Conservation (phyloP, 1,139 yeast genomes). For the Debaryomyces singareniensis region DNA sequence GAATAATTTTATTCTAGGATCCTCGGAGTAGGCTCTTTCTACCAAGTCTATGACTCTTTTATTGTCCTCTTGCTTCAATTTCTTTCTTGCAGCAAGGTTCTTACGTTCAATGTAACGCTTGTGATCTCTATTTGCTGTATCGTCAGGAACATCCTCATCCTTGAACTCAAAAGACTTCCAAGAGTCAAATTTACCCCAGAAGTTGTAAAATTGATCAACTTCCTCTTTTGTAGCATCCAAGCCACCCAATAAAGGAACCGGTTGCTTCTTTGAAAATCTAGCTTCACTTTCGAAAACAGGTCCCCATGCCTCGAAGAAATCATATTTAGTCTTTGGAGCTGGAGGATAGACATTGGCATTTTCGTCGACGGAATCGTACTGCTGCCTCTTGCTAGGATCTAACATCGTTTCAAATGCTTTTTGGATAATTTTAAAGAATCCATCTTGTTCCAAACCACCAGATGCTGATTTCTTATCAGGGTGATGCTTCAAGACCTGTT, state of each 20-base stretch:
- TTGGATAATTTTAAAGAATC: slow-evolving; percentile 97
- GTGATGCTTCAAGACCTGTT: slow-evolving; percentile 93
- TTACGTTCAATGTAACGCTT: slow-evolving; percentile 98
- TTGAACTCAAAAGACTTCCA: slow-evolving; percentile 98
- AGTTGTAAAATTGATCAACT: slow-evolving; percentile 82
- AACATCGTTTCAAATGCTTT: slow-evolving; percentile 89
- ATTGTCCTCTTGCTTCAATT: slow-evolving; percentile 96
- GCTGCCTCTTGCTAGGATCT: slow-evolving; percentile 82
- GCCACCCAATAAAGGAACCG: slow-evolving; percentile 79
- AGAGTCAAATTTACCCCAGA: slow-evolving; percentile 95
- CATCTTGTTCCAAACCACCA: slow-evolving; percentile 87
- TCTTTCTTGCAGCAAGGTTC: slow-evolving; percentile 93
- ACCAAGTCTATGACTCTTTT: slow-evolving; percentile 82
- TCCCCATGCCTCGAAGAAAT: slow-evolving; percentile 88
- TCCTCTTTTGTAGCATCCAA: slow-evolving; percentile 66
- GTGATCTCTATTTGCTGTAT: slow-evolving; percentile 97
- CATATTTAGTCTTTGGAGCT: slow-evolving; percentile 52
- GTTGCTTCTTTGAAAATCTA: slow-evolving; percentile 86
- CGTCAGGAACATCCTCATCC: slow-evolving; percentile 99
- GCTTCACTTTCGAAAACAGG: slow-evolving; percentile 88
- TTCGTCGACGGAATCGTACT: slow-evolving; percentile 92
- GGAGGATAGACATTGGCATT: slow-evolving; percentile 85
- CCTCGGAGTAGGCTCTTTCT: slow-evolving; percentile 81
- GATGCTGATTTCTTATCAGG: slow-evolving; percentile 93
- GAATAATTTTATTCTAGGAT: slow-evolving; percentile 91